Evolutionary conservation across 305 asterid species (phyloP), one percentile per base, ranked within the genome.

Genomic region (Ilex paraguariensis): DNA sequence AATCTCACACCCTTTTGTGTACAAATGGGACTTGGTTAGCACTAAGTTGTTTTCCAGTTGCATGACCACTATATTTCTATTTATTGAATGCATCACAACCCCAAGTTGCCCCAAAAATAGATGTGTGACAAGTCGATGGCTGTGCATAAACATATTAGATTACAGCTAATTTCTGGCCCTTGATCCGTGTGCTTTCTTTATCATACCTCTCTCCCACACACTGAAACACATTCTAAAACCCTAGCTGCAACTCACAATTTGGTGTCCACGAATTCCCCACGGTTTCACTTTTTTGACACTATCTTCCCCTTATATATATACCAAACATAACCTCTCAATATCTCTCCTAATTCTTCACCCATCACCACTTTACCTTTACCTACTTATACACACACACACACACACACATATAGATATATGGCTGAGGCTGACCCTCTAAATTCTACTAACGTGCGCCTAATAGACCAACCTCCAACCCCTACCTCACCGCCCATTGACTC

Each of bases 191-290:
- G 66, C 62, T 49, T 56, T 46, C 50, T 45, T 49, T 32, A 21
- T 31, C 40, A 14, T 45, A 46, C 2, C 15, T 3, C 15, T 10
- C 46, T 10, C 32, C 9, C 62, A 54, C 15, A 13, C 28, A 0
- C 14, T 15, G 15, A 62, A 62, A 58, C 66, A 21, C 28, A 21
- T 21, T 21, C 28, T 21, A 21, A 21, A 21, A 21, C 28, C 28
- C 28, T 21, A 21, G 28, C 28, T 21, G 28, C 28, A 21, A 65
- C 73, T 62, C 61, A 28, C 44, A 39, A 56, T 3, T 31, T 13
- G 54, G 54, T 50, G 59, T 6, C 77, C 77, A 67, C 77, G 77
- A 67, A 42, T 60, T 73, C 42, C 79, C 86, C 86, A 73, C 86
- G 86, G 72, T 55, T 77, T 75, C 56, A 50, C 61, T 56, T 66